Evolutionary conservation across 257 asterid species (phyloP).

Genomic region (Paulownia fortunei): DNA sequence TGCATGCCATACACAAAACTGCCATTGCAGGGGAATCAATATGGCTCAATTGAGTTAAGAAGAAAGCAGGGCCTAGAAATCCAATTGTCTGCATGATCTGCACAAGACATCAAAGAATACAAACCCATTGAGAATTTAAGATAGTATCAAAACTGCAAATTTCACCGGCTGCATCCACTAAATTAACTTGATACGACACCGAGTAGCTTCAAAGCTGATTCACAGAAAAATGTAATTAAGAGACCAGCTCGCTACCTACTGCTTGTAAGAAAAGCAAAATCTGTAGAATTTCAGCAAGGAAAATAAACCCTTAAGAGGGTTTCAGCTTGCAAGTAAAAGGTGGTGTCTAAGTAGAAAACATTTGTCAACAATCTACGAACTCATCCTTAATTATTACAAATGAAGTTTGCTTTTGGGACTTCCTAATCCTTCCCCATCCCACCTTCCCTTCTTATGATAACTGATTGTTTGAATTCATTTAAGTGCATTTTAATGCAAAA

Average conservation of each 20-base stretch:
- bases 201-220: not conserved
- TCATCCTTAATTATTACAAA: not conserved
- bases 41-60: constrained; percentile 91
- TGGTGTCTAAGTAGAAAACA: not conserved
- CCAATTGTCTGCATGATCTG: constrained; percentile 95
- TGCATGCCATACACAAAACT: constrained; percentile 88
- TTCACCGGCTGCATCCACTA: not conserved
- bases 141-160: not conserved
- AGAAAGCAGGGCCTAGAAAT: constrained; percentile 93
- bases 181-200: not conserved
- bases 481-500: not conserved
- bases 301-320: not conserved
- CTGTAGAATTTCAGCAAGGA: not conserved
- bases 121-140: not conserved
- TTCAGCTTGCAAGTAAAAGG: not conserved
- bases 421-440: not conserved
- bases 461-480: not conserved
- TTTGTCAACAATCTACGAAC: not conserved
- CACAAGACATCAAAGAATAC: constrained; percentile 30
- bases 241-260: not conserved
- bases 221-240: not conserved
- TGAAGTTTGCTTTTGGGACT: not conserved
- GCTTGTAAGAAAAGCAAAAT: not conserved
- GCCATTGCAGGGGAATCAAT: constrained; percentile 91
- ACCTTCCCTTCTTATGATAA: not conserved